Evolutionary conservation across 805 yeast species (phyloP).

Genomic region (Candida sanyiensis): DNA sequence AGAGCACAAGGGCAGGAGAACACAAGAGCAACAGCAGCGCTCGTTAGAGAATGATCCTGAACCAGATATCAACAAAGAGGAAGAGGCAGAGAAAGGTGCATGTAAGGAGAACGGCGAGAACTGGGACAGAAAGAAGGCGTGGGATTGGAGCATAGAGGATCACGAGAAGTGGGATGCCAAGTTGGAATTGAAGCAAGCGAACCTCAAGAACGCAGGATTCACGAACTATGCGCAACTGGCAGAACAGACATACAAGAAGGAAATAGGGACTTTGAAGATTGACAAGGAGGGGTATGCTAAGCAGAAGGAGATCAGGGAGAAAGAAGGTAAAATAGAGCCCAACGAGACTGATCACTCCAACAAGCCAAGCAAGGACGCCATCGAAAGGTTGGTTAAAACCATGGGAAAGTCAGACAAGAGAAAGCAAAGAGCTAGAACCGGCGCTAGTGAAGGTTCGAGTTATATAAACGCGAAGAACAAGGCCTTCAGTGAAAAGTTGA

Average conservation of each 20-base stretch:
- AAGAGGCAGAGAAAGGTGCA: conserved; percentile 31
- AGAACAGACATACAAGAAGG: conserved; percentile 52
- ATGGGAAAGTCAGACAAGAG: conserved; percentile 19
- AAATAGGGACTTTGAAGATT: conserved; percentile 33
- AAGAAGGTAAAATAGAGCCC: not conserved
- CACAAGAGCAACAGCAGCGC: conserved; percentile 23
- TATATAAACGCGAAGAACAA: conserved; percentile 64
- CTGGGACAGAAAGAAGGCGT: conserved; percentile 37
- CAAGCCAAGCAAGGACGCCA: conserved; percentile 33
- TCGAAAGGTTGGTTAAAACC: conserved; percentile 29
- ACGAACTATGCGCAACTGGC: conserved; percentile 53
- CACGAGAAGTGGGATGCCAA: conserved; percentile 56
- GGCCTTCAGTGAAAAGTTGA: conserved; percentile 65
- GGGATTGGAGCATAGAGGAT: conserved; percentile 60
- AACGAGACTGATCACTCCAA: conserved; percentile 21
- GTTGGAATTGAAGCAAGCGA: conserved; percentile 26
- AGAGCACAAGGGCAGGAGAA: conserved; percentile 28
- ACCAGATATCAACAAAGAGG: conserved; percentile 27
- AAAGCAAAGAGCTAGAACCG: conserved; percentile 36
- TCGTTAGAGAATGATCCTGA: conserved; percentile 29
- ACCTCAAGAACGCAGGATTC: conserved; percentile 34
- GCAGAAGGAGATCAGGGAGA: conserved; percentile 30
- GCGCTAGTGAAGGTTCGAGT: conserved; percentile 29
- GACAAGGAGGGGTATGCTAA: conserved; percentile 38
- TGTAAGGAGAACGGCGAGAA: conserved; percentile 33